Base-by-base conservation (phyloP, 345 rosid genomes). In the Noccaea bulbosa region DNA sequence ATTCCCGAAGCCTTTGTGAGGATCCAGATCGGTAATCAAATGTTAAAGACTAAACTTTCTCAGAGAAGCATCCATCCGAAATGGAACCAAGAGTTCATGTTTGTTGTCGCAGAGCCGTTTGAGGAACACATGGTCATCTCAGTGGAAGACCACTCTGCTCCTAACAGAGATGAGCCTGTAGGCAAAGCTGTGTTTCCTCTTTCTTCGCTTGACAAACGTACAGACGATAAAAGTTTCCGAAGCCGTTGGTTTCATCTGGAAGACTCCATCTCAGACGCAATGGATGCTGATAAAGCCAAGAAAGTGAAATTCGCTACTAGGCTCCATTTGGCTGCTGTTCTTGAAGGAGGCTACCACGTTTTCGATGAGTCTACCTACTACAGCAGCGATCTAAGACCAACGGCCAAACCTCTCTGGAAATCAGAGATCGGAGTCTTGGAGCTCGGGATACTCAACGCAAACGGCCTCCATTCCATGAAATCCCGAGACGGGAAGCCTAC, bases 41-140 rank as follows among this genome's bases (percentile, higher is more conserved):
- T 86, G 67, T 53, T 59, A 9, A 74, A 49, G 81, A 95, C 99
- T 6, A 83, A 76, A 65, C 9, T 78, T 2, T 67, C 81, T 48
- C 93, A 83, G 52, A 85, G 77, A 62, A 83, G 67, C 69, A 60
- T 67, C 49, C 74, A 87, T 77, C 97, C 98, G 0, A 57, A 81
- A 54, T 92, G 99, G 99, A 86, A 77, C 2, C 86, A 92, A 44
- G 99, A 95, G 22, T 77, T 92, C 67, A 81, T 90, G 90, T 85
- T 95, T 66, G 99, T 95, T 24, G 91, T 91, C 5, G 79, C 85
- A 0, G 91, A 86, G 62, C 88, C 91, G 6, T 86, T 84, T 14
- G 84, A 86, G 10, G 86, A 84, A 2, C 8, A 37, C 3, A 11
- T 86, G 70, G 22, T 82, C 45, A 4, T 86, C 51, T 79, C 82